A percentile compares a stretch with the other conserved stretches of the same genome.
phyloP scores from a whole-genome alignment of 805 yeast species.

The Myxozyma neglecta region DNA sequence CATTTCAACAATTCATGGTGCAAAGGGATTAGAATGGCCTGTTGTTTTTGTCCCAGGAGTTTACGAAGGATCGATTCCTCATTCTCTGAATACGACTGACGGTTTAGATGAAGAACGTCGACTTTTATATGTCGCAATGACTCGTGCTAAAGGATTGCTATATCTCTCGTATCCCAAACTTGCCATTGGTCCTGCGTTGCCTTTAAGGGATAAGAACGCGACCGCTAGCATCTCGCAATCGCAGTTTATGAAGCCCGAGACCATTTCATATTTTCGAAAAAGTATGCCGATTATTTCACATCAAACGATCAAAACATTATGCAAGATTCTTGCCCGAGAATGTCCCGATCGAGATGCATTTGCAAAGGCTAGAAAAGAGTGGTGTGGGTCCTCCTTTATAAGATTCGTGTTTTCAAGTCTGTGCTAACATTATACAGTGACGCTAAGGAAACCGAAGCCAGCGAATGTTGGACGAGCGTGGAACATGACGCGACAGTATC shows the following conservation, averaged over 20 bases:
- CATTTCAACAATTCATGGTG: constrained; percentile 83
- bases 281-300: constrained; percentile 1
- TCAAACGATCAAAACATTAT: neutral
- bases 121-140: constrained; percentile 82
- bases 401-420: neutral
- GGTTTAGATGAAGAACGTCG: constrained; percentile 73
- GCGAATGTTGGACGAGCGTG: constrained; percentile 3
- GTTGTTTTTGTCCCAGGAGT: constrained; percentile 79
- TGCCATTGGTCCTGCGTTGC: neutral
- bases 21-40: constrained; percentile 96
- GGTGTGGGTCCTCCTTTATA: constrained; percentile 27
- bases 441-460: neutral
- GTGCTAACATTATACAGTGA: neutral
- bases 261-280: neutral
- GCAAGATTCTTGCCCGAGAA: constrained; percentile 11
- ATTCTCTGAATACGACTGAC: constrained; percentile 37
- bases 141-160: constrained; percentile 64
- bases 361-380: constrained; percentile 8
- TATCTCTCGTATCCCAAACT: constrained; percentile 13
- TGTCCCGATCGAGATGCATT: constrained; percentile 7
- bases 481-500: neutral
- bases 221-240: neutral
- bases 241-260: constrained; percentile 3
- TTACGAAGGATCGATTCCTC: constrained; percentile 66
- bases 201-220: neutral